Evolutionary conservation across 2,329 filamentous ascomycete genomes (phyloP).

Genomic region (Trichoderma sp.): DNA sequence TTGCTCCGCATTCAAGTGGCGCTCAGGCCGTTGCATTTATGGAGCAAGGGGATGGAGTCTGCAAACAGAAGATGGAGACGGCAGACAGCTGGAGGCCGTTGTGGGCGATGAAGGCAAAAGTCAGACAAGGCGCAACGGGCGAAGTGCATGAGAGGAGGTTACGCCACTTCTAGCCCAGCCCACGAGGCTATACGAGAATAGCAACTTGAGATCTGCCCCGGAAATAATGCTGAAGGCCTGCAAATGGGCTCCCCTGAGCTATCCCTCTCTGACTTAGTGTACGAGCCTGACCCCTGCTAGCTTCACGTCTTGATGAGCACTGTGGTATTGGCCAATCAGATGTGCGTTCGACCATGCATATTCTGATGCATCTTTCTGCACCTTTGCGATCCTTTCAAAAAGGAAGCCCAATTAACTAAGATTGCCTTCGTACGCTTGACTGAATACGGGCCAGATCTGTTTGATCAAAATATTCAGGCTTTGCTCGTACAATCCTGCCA

Average conservation of each 20-base stretch:
- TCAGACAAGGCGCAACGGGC: neutral
- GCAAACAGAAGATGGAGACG: neutral
- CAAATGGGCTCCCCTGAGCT: neutral
- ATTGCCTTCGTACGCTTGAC: conserved; percentile 5
- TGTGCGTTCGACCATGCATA: neutral
- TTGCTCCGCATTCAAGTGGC: neutral
- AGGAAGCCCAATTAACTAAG: neutral
- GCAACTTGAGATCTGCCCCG: conserved; percentile 1
- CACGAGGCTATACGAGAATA: conserved; percentile 1
- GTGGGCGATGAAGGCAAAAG: neutral
- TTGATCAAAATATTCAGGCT: neutral
- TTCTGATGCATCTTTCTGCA: neutral
- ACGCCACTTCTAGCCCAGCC: neutral
- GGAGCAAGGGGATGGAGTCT: neutral
- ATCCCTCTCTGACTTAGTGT: conserved; percentile 8
- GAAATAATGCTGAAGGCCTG: neutral
- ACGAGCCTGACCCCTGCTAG: conserved; percentile 7
- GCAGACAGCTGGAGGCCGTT: neutral
- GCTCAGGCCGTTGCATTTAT: neutral
- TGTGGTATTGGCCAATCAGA: neutral
- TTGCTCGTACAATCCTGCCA: neutral
- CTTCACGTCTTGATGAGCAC: neutral
- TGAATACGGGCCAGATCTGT: neutral
- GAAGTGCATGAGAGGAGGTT: neutral
- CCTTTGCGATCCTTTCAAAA: neutral